These are phyloP conservation scores for Talaromyces rugulosus DNA, from an alignment of 2,329 filamentous ascomycete genomes.

Conservation along the genomic window DNA sequence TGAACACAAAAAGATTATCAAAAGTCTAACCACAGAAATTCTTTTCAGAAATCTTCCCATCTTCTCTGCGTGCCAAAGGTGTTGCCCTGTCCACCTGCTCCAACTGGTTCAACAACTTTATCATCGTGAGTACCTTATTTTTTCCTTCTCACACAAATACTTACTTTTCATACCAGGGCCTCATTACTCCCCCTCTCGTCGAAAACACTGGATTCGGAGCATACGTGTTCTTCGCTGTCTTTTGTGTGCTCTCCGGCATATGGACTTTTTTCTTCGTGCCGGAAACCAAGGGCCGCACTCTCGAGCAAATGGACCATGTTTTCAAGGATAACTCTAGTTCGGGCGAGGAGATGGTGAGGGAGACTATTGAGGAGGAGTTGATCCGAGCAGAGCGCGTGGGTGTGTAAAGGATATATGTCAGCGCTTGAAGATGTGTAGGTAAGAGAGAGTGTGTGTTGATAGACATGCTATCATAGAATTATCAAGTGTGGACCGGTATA, in stretches of 20 bases:
- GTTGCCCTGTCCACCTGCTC: conserved; percentile 60
- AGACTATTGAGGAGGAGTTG: conserved; percentile 1
- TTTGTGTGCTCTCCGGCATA: conserved; percentile 41
- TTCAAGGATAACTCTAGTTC: conserved; percentile 16
- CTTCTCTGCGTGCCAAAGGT: conserved; percentile 59
- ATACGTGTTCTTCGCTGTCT: conserved; percentile 58
- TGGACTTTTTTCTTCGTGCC: conserved; percentile 51
- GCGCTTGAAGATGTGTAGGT: background rate
- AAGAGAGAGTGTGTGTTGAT: background rate
- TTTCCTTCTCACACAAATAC: background rate
- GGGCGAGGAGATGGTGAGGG: background rate
- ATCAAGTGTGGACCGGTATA: background rate
- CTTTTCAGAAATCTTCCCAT: conserved; percentile 58
- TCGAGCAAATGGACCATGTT: conserved; percentile 48
- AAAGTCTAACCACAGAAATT: conserved; percentile 16
- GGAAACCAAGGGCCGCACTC: conserved; percentile 51
- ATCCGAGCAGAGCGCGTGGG: background rate
- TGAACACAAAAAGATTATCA: conserved; percentile 1
- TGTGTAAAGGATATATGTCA: background rate
- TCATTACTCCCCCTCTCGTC: conserved; percentile 63
- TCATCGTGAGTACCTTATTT: conserved; percentile 39
- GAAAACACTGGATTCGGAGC: conserved; percentile 50
- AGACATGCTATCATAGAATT: background rate
- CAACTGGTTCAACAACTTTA: conserved; percentile 64
- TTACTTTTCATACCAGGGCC: conserved; percentile 33